Conservation (phyloP, 2,329 filamentous ascomycete genomes). For the Leptosphaerulina australis region DNA sequence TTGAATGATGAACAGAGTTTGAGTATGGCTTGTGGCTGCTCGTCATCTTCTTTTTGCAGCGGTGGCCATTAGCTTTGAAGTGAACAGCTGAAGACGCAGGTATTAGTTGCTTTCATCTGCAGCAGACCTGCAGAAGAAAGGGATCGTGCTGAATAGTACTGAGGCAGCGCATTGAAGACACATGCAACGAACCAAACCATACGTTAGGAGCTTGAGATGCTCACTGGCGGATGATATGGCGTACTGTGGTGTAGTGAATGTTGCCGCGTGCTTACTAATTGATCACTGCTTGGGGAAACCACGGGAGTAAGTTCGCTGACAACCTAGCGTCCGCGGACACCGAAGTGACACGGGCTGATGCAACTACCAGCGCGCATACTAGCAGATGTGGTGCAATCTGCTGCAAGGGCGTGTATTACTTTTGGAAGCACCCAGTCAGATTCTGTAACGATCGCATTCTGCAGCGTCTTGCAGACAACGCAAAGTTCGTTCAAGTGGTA, state of each 20-base stretch:
- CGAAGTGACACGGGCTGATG: conserved; percentile 1
- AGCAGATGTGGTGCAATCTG: background rate
- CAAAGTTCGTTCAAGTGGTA: background rate
- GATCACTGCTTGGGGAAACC: background rate
- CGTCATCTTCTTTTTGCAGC: too few species aligned
- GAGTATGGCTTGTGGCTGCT: too few species aligned
- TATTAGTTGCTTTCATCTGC: too few species aligned
- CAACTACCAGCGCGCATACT: conserved; percentile 4
- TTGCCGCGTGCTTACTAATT: background rate
- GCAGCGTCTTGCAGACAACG: background rate
- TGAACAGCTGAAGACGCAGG: too few species aligned
- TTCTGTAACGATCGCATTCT: too few species aligned
- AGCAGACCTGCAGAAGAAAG: too few species aligned
- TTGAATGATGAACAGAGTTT: background rate
- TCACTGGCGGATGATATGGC: background rate
- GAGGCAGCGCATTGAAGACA: background rate
- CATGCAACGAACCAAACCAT: background rate
- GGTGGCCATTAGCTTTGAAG: too few species aligned
- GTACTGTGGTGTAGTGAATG: background rate
- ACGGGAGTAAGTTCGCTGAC: background rate
- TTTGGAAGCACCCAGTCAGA: background rate
- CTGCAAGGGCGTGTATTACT: conserved; percentile 4
- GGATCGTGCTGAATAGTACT: background rate
- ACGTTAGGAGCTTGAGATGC: background rate
- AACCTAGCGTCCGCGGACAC: background rate